Base-by-base conservation (phyloP, 2,329 filamentous ascomycete species). In the Talaromyces marneffei region DNA sequence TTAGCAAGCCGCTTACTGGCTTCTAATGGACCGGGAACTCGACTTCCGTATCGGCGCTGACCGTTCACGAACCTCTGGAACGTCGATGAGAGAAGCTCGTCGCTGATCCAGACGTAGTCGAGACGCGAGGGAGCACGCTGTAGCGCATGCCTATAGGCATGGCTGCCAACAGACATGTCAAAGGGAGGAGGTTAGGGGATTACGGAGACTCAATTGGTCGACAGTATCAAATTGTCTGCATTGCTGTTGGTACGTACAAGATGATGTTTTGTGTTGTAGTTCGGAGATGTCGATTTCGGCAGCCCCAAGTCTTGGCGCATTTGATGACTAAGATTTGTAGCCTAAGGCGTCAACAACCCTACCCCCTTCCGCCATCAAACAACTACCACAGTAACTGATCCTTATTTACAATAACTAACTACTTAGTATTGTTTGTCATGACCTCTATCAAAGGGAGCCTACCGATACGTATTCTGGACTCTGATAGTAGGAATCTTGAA, bases 11-110 rank as follows among this genome's bases (percentile, higher is more conserved):
- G 77, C 68, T 80, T 78, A 64, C 81, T 79, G 50, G 85, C 84
- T 72, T 87, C 85, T 74, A 87, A 75, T 68, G 85, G 85, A 2
- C 85, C 85, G 10, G 85, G 85, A 2, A 85, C 81, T 65, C 79
- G 79, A 75, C 84, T 86, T 66, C 82, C 84, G 80, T 84, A 77
- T 64, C 84, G 80, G 68, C 78, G 77, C 62, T 79, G 77, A 42
- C 73, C 69, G 64, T 74, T 76, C 62, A 73, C 73, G 63, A 77
- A 78, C 48, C 77, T 79, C 58, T 77, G 74, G 72, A 84, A 85
- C 25, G 79, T 78, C 14, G 73, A 70, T 4, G 75, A 67, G 16
- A 80, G 72, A 23, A 78, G 65, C 53, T 78, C 77, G 58, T 80
- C 78, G 63, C 77, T 76, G 59, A 80, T 75, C 78, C 78, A 81